Evolutionary conservation across 2,329 filamentous ascomycete species (phyloP).

Genomic region (Hymenoscyphus occultus): DNA sequence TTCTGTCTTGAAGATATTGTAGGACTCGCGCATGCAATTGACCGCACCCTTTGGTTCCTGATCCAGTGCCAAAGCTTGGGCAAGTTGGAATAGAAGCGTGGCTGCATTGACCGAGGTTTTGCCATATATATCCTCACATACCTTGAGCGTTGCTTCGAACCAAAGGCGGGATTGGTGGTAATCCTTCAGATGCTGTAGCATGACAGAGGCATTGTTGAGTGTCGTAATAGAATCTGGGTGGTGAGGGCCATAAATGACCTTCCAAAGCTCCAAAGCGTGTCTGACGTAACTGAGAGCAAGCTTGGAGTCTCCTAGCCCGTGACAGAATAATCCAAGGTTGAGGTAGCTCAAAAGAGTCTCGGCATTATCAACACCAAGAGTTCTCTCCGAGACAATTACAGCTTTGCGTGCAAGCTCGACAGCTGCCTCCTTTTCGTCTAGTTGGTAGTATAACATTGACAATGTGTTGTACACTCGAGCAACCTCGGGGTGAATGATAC

Average conservation of each 20-base stretch:
- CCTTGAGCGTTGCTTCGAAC: slow-evolving; percentile 89
- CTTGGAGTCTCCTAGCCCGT: slow-evolving; percentile 86
- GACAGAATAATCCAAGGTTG: slow-evolving; percentile 90
- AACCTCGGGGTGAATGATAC: slow-evolving; percentile 93
- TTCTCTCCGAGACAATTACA: slow-evolving; percentile 92
- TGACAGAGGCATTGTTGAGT: slow-evolving; percentile 97
- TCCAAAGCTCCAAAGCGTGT: slow-evolving; percentile 93
- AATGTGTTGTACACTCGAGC: slow-evolving; percentile 92
- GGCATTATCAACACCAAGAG: slow-evolving; percentile 85
- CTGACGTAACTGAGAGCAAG: slow-evolving; percentile 83
- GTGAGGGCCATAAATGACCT: slow-evolving; percentile 88
- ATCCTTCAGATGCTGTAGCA: slow-evolving; percentile 93
- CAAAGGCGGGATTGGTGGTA: slow-evolving; percentile 93
- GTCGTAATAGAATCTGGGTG: slow-evolving; percentile 98
- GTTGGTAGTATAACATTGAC: slow-evolving; percentile 93
- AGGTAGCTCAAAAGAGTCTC: slow-evolving; percentile 95
- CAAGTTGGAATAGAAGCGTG: slow-evolving; percentile 93
- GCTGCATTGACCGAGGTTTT: slow-evolving; percentile 89
- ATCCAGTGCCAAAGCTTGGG: slow-evolving; percentile 92
- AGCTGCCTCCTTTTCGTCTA: slow-evolving; percentile 96
- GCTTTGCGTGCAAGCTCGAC: slow-evolving; percentile 95
- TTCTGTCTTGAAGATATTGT: slow-evolving; percentile 87
- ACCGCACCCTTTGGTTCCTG: slow-evolving; percentile 91
- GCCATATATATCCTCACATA: slow-evolving; percentile 88
- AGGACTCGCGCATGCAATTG: slow-evolving; percentile 90